These are phyloP conservation scores for Rhododendron williamsianum DNA, from an alignment of 148 eudicot genomes.

Conservation along the genomic window DNA sequence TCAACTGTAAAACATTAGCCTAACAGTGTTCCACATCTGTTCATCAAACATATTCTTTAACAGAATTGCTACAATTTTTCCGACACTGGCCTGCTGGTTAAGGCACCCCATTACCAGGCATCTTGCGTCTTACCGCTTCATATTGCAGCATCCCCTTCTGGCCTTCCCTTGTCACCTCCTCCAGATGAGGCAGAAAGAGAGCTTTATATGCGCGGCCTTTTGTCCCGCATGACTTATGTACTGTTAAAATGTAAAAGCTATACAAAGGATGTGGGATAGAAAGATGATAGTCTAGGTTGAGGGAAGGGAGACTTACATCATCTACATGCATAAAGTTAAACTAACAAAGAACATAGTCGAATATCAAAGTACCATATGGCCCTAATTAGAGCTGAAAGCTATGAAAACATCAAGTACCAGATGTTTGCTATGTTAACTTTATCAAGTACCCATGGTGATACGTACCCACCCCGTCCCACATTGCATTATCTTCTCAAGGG, in stretches of 20 bases:
- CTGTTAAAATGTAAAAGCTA: background rate
- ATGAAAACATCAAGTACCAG: background rate
- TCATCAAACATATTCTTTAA: background rate
- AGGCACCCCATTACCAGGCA: background rate
- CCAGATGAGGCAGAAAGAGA: background rate
- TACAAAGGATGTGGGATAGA: background rate
- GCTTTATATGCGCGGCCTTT: background rate
- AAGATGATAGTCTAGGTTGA: background rate
- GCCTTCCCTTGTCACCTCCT: background rate
- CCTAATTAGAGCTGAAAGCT: background rate
- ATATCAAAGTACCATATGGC: background rate
- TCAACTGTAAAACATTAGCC: constrained; percentile 1
- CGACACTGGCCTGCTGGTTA: background rate
- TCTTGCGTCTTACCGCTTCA: background rate
- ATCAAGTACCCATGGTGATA: background rate
- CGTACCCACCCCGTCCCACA: background rate
- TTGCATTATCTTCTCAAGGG: background rate
- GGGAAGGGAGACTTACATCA: background rate
- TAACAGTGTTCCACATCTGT: background rate
- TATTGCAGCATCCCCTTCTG: background rate
- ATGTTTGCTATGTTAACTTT: background rate
- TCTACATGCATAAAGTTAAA: background rate
- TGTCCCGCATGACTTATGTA: background rate
- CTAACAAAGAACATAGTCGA: background rate
- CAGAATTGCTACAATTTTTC: background rate